These are phyloP conservation scores for Metschnikowia dekortorum DNA, from an alignment of 805 yeast species.

Conservation along the genomic window DNA sequence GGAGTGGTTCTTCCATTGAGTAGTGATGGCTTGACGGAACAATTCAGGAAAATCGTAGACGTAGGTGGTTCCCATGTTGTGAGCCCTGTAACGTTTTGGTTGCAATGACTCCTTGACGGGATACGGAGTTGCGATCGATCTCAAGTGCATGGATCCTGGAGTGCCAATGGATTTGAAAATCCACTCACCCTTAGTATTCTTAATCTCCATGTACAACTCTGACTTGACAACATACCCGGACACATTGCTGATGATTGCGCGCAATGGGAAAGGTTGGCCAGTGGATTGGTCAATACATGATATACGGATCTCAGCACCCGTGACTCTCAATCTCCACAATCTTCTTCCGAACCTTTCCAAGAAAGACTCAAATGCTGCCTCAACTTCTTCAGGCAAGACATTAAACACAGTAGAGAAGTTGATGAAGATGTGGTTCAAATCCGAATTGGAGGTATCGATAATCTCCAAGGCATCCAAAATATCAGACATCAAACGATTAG, in stretches of 20 bases:
- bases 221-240: constrained; percentile 96
- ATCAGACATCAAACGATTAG: constrained; percentile 92
- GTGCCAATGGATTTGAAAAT: constrained; percentile 91
- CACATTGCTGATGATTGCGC: constrained; percentile 94
- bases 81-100: constrained; percentile 98
- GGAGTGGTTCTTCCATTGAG: constrained; percentile 75
- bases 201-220: constrained; percentile 91
- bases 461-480: constrained; percentile 93
- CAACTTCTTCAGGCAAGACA: constrained; percentile 91
- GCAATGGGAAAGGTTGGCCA: constrained; percentile 88
- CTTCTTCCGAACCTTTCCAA: constrained; percentile 96
- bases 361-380: constrained; percentile 96
- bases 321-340: constrained; percentile 92
- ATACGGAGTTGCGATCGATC: constrained; percentile 93
- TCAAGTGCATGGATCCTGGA: constrained; percentile 96
- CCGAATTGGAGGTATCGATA: constrained; percentile 91
- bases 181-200: constrained; percentile 92
- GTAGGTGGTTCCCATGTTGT: constrained; percentile 95
- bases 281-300: constrained; percentile 86
- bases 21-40: constrained; percentile 85
- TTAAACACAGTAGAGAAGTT: constrained; percentile 95
- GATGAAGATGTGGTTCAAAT: constrained; percentile 93
- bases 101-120: constrained; percentile 97
- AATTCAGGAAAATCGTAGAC: constrained; percentile 98
- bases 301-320: constrained; percentile 96